A percentile compares a stretch with the other conserved stretches of the same genome.
These are phyloP conservation scores for Stephania japonica DNA, from an alignment of 164 flowering plant species.

Conservation along the genomic window DNA sequence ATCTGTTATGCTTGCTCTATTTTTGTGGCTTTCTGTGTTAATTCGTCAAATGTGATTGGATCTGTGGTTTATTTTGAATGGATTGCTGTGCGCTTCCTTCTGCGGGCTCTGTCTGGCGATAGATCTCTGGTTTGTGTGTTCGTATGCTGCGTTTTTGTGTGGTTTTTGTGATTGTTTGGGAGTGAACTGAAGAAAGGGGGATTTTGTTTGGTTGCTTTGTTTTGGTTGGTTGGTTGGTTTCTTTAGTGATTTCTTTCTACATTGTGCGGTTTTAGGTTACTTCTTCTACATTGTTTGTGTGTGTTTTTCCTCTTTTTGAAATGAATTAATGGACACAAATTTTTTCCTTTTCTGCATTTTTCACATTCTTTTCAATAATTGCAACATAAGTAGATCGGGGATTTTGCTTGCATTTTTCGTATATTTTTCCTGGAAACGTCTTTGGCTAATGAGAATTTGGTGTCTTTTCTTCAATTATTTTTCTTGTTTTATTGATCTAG, in stretches of 20 bases:
- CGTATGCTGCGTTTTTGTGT: background rate
- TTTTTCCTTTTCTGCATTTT: constrained; percentile 2
- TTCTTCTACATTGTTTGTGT: background rate
- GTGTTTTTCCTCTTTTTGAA: background rate
- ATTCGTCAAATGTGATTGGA: constrained; percentile 19
- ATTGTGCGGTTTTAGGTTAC: background rate
- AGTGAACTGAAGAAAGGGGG: background rate
- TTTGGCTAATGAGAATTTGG: background rate
- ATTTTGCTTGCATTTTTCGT: background rate
- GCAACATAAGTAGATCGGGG: background rate
- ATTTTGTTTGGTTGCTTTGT: constrained; percentile 1
- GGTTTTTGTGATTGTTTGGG: background rate
- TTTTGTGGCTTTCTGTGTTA: background rate
- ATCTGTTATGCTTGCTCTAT: constrained; percentile 10
- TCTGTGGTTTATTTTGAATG: background rate
- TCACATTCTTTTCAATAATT: background rate
- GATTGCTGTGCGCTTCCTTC: background rate
- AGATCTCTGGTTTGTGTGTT: background rate
- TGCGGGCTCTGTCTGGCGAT: background rate
- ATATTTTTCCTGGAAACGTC: background rate
- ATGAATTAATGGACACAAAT: background rate
- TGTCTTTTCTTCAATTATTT: background rate
- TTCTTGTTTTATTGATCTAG: background rate
- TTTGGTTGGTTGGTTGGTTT: constrained; percentile 1
- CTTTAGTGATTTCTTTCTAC: background rate